These are phyloP conservation scores for Pseudohyphozyma bogoriensis DNA, from an alignment of 768 basidiomycete genomes.

Conservation along the genomic window DNA sequence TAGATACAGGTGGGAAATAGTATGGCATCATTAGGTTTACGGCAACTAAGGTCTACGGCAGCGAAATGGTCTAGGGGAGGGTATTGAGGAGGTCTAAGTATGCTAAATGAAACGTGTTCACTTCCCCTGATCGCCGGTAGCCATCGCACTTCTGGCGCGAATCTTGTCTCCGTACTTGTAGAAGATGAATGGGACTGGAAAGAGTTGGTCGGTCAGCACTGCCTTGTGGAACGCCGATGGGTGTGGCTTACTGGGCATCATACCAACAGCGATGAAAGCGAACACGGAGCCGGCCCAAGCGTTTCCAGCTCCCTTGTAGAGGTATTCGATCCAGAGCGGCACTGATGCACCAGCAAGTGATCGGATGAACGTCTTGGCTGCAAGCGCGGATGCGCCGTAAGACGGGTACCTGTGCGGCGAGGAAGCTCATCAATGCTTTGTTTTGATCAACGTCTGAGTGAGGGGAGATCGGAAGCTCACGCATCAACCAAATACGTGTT, in stretches of 20 bases:
- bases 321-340: constrained; percentile 33
- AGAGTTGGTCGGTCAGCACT: no score
- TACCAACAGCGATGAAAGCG: constrained; percentile 29
- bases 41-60: no score
- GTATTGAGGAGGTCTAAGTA: no score
- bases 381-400: constrained; percentile 33
- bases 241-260: constrained; percentile 25
- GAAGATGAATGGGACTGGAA: constrained; percentile 19
- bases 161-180: constrained; percentile 29
- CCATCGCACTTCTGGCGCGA: constrained; percentile 14
- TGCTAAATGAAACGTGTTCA: no score
- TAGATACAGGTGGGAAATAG: no score
- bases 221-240: background rate
- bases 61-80: no score
- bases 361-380: constrained; percentile 34
- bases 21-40: no score
- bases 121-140: no score
- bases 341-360: constrained; percentile 32
- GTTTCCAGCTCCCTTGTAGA: background rate
- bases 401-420: constrained; percentile 2
- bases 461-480: background rate
- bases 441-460: background rate
- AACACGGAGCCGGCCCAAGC: constrained; percentile 22
- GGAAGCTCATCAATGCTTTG: constrained; percentile 17
- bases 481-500: constrained; percentile 30